Base-by-base conservation (phyloP, 2,329 filamentous ascomycete species). In the Fusarium hainanense region DNA sequence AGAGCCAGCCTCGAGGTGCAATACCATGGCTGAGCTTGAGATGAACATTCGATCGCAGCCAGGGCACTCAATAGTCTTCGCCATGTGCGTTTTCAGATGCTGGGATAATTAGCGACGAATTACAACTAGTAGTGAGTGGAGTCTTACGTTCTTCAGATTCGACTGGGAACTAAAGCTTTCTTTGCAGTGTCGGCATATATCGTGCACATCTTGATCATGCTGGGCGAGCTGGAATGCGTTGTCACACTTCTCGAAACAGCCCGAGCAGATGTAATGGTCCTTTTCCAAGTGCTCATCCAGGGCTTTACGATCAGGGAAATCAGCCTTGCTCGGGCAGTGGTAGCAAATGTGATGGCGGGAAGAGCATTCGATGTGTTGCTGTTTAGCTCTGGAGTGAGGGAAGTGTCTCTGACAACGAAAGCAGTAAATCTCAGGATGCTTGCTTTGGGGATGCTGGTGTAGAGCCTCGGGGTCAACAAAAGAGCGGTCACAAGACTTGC, bases 21-120 rank as follows among this genome's bases (percentile, higher is more conserved):
- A 25, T n/a, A 52, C 16, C 49, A 52, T 52, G 14, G 49, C 49
- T 6, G 49, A 52, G 12, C 21, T 25, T 4, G 49, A 41, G 37
- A 30, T 34, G 37, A 52, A 52, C 18, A 52, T 20, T 6, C 34
- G 2, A 2, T 11, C 10, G 11, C 34, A 52, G 14, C 49, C 34
- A 18, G 34, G 13, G n/a, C 34, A 52, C 16, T 52, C 25, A 2
- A 52, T 18, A 4, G 49, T 23, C 10, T 20, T 52, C 25, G 25
- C n/a, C n/a, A 25, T 37, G 21, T 52, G 49, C 2, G n/a, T 4
- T 16, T 41, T 23, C 32, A 21, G 34, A 28, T 52, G 49, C 49
- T 52, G 14, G 11, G 11, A 7, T 21, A 4, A 3, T 10, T 23
- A 20, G 7, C 5, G 21, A 20, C 34, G 1, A 21, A 42, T 14